These are phyloP conservation scores for Rhododendron griersonianum DNA, from an alignment of 148 eudicot species.

Conservation along the genomic window DNA sequence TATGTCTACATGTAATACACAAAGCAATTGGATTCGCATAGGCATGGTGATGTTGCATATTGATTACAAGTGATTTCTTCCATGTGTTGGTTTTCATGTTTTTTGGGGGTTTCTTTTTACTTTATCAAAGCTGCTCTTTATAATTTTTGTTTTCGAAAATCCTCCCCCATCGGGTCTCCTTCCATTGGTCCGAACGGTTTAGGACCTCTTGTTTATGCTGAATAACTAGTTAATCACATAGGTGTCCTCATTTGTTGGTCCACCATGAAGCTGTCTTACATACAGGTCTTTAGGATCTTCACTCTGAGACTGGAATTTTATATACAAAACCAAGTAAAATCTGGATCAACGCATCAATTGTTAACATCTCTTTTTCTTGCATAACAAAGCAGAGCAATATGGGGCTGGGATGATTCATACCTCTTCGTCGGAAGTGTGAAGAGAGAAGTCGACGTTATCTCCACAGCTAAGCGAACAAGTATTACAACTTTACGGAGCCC, in stretches of 20 bases:
- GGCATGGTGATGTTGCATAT: neutral
- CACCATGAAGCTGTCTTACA: neutral
- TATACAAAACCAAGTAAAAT: neutral
- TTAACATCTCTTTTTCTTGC: neutral
- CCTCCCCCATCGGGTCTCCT: neutral
- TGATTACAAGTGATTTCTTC: neutral
- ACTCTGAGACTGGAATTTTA: neutral
- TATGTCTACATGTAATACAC: neutral
- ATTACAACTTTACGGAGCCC: slow-evolving; percentile 50
- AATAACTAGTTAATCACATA: neutral
- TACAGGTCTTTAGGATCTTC: neutral
- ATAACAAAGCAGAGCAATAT: slow-evolving; percentile 57
- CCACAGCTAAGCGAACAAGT: slow-evolving; percentile 31
- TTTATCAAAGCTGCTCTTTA: neutral
- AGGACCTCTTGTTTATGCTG: neutral
- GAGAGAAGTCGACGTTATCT: slow-evolving; percentile 72
- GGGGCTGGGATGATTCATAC: slow-evolving; percentile 97
- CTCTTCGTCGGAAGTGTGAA: slow-evolving; percentile 65
- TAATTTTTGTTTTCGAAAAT: neutral
- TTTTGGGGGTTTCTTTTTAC: neutral
- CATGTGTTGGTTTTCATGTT: no score
- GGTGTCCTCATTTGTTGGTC: neutral
- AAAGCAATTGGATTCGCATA: neutral
- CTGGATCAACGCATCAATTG: neutral
- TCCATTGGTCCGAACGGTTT: neutral